Evolutionary conservation across 805 yeast species (phyloP), one percentile per base, ranked within the genome.

Genomic region (Kuraishia capsulata): DNA sequence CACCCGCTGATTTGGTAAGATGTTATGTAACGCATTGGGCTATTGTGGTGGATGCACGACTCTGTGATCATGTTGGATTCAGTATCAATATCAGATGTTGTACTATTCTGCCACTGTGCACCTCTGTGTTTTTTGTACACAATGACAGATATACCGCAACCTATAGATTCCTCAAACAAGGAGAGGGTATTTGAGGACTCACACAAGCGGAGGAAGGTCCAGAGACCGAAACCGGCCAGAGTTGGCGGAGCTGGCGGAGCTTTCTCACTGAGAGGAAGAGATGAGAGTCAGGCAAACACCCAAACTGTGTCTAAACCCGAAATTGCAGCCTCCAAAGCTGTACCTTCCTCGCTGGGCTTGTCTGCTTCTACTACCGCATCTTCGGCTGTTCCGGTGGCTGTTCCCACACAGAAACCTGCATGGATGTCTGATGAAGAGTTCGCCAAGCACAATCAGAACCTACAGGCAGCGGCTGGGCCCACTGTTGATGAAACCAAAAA

Each of bases 371-470:
- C 20, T 20, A 29, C 18, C 32, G 26, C 37, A 35, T 25, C n/a
- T n/a, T n/a, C n/a, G n/a, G 18, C 17, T 18, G 37, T 16, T 18
- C 35, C 14, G 14, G 40, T 21, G 21, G 18, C 38, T 4, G 38
- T 30, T n/a, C 23, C 20, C 19, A 37, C 18, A 17, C 33, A 41
- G 24, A 58, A 48, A 34, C 65, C 65, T 3, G 50, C 51, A 1
- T 60, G 64, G 65, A 56, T 60, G 57, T 48, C 56, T 3, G 57
- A 54, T 5, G 58, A 49, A 9, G 44, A 40, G 45, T 56, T 9
- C 49, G 42, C 32, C 33, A 50, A 24, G 42, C 42, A 32, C 55
- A 51, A 33, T 39, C 50, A 37, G 39, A 44, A 30, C 20, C 39
- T 35, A 11, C 34, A 29, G 20, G 36, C 34, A 13, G 19, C 40